Percentiles rank a stretch among this genome's conserved stretches.
These are phyloP conservation scores for Botryococcus braunii DNA, from an alignment of 163 green algal genomes.

Conservation along the genomic window DNA sequence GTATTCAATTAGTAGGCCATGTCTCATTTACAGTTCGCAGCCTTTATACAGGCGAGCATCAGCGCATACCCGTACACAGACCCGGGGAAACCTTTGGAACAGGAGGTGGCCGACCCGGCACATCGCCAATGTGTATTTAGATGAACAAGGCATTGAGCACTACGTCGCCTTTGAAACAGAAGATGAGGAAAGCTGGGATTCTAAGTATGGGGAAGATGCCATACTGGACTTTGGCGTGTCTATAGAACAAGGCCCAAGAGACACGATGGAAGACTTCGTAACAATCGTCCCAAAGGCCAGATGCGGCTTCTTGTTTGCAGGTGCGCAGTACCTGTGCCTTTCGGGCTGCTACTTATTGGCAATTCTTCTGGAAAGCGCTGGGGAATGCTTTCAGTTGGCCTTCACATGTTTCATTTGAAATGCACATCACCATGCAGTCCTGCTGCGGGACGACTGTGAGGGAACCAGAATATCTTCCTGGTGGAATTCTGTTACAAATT, in stretches of 20 bases:
- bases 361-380: too few species aligned
- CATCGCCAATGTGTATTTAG: too few species aligned
- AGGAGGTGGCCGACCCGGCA: too few species aligned
- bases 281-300: conserved; percentile 23
- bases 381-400: background rate
- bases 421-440: background rate
- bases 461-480: conserved; percentile 12
- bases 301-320: conserved; percentile 41
- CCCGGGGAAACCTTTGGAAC: too few species aligned
- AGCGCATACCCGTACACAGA: too few species aligned
- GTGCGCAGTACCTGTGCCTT: too few species aligned
- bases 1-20: too few species aligned
- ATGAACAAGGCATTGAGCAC: too few species aligned
- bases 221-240: conserved; percentile 10
- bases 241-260: conserved; percentile 38
- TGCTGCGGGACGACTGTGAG: background rate
- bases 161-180: conserved; percentile 2
- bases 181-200: conserved; percentile 19
- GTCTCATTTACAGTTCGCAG: too few species aligned
- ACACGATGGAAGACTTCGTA: conserved; percentile 57
- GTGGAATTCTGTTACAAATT: background rate
- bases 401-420: background rate
- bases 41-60: too few species aligned
- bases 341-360: too few species aligned
- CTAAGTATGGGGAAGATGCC: conserved; percentile 17